phyloP scores from a whole-genome alignment of 2,329 filamentous ascomycete species.

The Trichoderma polysporum region DNA sequence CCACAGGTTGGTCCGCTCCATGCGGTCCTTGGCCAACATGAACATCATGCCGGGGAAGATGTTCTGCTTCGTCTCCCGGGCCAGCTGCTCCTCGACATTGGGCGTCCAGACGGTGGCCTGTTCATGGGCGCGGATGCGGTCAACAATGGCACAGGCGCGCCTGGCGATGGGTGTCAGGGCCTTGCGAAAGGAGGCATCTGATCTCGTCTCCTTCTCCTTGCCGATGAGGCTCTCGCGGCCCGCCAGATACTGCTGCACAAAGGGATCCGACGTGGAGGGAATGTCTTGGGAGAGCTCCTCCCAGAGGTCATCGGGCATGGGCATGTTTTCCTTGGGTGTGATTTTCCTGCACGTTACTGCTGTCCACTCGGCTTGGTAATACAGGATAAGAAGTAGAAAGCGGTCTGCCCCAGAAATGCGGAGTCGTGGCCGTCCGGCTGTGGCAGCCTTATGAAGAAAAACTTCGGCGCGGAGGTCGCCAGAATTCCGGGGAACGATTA shows the following conservation, averaged over 20 bases:
- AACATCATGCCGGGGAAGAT: slow-evolving; percentile 94
- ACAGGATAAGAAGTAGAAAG: background rate
- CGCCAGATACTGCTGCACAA: slow-evolving; percentile 77
- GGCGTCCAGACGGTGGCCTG: slow-evolving; percentile 73
- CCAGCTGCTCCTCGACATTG: slow-evolving; percentile 67
- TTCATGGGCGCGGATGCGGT: slow-evolving; percentile 76
- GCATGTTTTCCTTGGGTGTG: slow-evolving; percentile 30
- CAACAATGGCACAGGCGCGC: slow-evolving; percentile 76
- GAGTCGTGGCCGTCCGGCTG: background rate
- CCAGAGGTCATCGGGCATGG: slow-evolving; percentile 58
- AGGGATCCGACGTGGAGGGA: slow-evolving; percentile 63
- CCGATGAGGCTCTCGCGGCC: slow-evolving; percentile 74
- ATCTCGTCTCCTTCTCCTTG: slow-evolving; percentile 79
- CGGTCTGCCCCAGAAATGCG: slow-evolving; percentile 8
- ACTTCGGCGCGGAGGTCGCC: slow-evolving; percentile 1
- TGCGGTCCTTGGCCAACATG: slow-evolving; percentile 76
- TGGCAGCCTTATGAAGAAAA: slow-evolving; percentile 14
- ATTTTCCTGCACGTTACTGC: background rate
- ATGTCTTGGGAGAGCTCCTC: slow-evolving; percentile 56
- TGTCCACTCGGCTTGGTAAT: background rate
- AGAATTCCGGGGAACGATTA: background rate
- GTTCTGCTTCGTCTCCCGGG: slow-evolving; percentile 59
- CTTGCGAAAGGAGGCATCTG: slow-evolving; percentile 69
- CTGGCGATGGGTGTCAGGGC: slow-evolving; percentile 75
- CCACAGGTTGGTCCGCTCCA: slow-evolving; percentile 85